Evolutionary conservation across 2,329 filamentous ascomycete species (phyloP).

Genomic region (Alternaria solani): DNA sequence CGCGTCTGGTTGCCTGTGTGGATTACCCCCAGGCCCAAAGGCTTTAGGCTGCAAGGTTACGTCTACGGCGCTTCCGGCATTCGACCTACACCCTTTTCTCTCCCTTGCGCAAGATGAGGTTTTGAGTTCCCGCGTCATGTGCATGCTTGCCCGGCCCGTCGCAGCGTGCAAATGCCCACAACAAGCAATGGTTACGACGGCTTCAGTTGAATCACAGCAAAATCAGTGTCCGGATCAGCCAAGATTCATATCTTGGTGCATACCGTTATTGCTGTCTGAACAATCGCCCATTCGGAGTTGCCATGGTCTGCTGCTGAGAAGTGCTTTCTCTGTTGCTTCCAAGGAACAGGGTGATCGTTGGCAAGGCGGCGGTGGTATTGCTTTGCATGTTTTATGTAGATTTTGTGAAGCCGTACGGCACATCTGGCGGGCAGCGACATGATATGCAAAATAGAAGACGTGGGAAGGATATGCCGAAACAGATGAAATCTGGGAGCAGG

Average conservation of each 20-base stretch:
- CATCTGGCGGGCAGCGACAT: slow-evolving; percentile 8
- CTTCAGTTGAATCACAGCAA: not conserved
- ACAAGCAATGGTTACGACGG: not conserved
- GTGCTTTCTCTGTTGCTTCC: not conserved
- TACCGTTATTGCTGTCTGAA: not conserved
- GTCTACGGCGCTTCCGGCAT: slow-evolving; percentile 3
- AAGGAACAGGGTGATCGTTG: not conserved
- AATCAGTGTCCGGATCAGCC: not conserved
- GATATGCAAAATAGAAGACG: slow-evolving; percentile 3
- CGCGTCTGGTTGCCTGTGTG: slow-evolving; percentile 1
- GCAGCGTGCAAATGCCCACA: not conserved
- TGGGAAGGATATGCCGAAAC: slow-evolving; percentile 8
- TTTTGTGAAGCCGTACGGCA: slow-evolving; percentile 26
- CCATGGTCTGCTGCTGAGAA: not conserved
- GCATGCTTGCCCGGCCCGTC: not conserved
- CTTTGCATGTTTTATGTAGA: slow-evolving; percentile 36
- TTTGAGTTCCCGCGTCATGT: not conserved
- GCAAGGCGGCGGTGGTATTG: slow-evolving; percentile 15
- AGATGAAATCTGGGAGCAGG: slow-evolving; percentile 8
- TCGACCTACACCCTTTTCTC: not conserved
- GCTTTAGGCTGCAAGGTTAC: slow-evolving; percentile 10
- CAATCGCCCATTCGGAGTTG: not conserved
- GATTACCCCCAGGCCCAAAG: slow-evolving; percentile 3
- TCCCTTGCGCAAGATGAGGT: not conserved
- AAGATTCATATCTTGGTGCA: not conserved